Evolutionary conservation across 345 rosid species (phyloP), one percentile per base, ranked within the genome.

Genomic region (Moricandia arvensis): DNA sequence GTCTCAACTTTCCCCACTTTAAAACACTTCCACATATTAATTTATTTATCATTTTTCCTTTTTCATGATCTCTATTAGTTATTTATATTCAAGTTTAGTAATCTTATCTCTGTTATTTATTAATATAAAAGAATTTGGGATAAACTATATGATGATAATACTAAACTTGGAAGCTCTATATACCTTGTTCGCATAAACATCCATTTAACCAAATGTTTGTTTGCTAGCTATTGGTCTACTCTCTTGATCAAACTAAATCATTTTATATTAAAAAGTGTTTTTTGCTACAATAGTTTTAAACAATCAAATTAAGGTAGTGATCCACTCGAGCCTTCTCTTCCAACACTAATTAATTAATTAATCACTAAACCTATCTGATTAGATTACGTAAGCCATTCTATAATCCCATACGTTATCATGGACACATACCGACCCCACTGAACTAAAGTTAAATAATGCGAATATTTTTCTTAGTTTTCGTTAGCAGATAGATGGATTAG

Each of bases 381-480:
- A 69, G 73, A 69, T 69, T 76, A 76, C 80, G 80, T 76, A 76
- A 62, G 47, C 70, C 71, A 69, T 69, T 54, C 47, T 68, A 6
- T 75, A 26, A 49, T 61, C 55, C 4, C 7, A 2, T 35, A 15
- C 4, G 47, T n/a, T 47, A 18, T 60, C 62, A 7, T 55, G 24
- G 9, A 53, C 70, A 63, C 70, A 58, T 76, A 69, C 51, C 79
- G 47, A 60, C 57, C 33, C 67, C 21, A 68, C 60, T 57, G 26
- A 76, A 69, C 38, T 15, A 49, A 60, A 8, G n/a, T 7, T 47
- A 8, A 47, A 61, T 26, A 27, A 21, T n/a, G 3, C 41, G 62
- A 59, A 58, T 43, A 57, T 41, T 18, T 58, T 66, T 74, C 34
- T 18, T 59, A 58, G 24, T n/a, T 41, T 30, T 57, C 8, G 11